Evolutionary conservation across 2,329 filamentous ascomycete species (phyloP).

Genomic region (Aspergillus persii): DNA sequence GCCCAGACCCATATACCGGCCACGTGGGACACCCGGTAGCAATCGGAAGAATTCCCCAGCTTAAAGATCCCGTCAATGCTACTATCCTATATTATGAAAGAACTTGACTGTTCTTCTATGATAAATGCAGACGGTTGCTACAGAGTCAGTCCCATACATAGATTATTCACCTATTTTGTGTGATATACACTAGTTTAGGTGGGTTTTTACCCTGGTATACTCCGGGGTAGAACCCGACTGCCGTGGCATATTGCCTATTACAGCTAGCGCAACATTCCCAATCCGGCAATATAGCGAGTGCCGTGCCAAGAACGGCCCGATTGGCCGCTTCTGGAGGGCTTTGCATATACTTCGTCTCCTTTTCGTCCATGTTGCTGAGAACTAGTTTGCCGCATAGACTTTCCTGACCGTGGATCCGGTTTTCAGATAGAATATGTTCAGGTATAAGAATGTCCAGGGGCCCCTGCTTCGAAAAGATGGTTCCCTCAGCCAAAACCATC

Average conservation of each 20-base stretch:
- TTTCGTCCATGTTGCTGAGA: background rate
- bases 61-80: background rate
- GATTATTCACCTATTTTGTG: too few relatives aligned
- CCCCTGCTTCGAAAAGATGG: constrained; percentile 1
- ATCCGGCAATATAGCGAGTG: constrained; percentile 17
- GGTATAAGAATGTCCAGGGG: constrained; percentile 8
- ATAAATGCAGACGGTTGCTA: too few relatives aligned
- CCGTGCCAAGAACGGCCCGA: constrained; percentile 6
- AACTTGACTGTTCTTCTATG: too few relatives aligned
- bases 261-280: constrained; percentile 13
- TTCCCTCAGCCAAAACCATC: background rate
- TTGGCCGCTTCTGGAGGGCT: background rate
- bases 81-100: too few relatives aligned
- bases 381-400: too few relatives aligned
- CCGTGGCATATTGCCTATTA: constrained; percentile 23
- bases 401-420: background rate
- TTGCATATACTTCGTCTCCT: too few relatives aligned
- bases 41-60: background rate
- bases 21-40: background rate
- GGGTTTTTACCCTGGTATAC: background rate
- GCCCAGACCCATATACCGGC: background rate
- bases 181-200: too few relatives aligned
- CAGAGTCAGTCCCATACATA: too few relatives aligned
- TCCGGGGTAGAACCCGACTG: background rate
- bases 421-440: background rate